phyloP scores from a whole-genome alignment of 2,329 filamentous ascomycete genomes.

The Colletotrichum karsti region DNA sequence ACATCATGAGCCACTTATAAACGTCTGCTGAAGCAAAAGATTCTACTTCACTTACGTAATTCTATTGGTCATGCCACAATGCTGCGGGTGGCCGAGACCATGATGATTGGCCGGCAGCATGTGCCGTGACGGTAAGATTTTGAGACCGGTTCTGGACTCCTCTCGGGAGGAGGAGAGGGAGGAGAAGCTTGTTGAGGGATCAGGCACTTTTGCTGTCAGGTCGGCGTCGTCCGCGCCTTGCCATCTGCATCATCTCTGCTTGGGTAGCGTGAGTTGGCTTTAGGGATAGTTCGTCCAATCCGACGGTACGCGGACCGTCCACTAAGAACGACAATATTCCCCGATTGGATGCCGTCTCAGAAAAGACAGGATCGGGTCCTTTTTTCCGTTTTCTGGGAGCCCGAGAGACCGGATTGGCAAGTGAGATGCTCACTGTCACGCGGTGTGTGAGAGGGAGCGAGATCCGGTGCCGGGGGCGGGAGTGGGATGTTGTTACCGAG shows the following conservation, averaged over 20 bases:
- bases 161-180: not conserved
- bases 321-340: not conserved
- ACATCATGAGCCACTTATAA: slow-evolving; percentile 8
- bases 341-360: slow-evolving; percentile 14
- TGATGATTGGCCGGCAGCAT: slow-evolving; percentile 8
- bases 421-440: not conserved
- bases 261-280: not conserved
- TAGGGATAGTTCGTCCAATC: not conserved
- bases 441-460: not conserved
- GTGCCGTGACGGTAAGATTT: not conserved
- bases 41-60: slow-evolving; percentile 21
- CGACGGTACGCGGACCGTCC: not conserved
- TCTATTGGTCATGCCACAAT: slow-evolving; percentile 18
- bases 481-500: slow-evolving; percentile 11
- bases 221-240: not conserved
- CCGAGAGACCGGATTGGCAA: slow-evolving; percentile 6
- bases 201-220: slow-evolving; percentile 17
- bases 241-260: not conserved
- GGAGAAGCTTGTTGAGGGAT: not conserved
- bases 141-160: slow-evolving; percentile 16
- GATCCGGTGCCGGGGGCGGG: not conserved
- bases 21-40: not conserved
- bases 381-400: not conserved
- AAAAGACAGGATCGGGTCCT: not conserved
- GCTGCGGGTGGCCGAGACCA: not conserved